phyloP scores from a whole-genome alignment of 148 eudicot genomes.

The Spergularia bocconei region DNA sequence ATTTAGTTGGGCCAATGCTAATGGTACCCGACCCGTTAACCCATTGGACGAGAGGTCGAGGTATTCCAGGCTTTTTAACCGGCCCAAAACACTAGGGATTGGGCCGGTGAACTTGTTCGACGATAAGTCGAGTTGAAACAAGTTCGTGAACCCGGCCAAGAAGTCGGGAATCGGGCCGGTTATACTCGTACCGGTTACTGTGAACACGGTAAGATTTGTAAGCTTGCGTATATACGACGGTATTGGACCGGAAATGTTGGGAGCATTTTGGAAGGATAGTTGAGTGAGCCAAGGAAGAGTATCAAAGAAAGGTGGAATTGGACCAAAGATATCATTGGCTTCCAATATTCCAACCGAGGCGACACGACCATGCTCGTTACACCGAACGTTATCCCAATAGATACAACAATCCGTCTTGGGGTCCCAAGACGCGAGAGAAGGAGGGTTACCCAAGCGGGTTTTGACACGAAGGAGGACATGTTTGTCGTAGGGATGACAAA shows the following conservation, averaged over 20 bases:
- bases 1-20: not conserved
- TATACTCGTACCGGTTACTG: slow-evolving; percentile 29
- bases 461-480: slow-evolving; percentile 12
- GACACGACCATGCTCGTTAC: slow-evolving; percentile 6
- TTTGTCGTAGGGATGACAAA: slow-evolving; percentile 13
- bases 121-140: slow-evolving; percentile 23
- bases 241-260: slow-evolving; percentile 31
- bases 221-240: slow-evolving; percentile 30
- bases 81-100: slow-evolving; percentile 28
- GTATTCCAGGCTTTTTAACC: not conserved
- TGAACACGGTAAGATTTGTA: slow-evolving; percentile 16
- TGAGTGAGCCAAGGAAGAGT: slow-evolving; percentile 23
- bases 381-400: slow-evolving; percentile 7
- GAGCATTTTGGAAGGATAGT: slow-evolving; percentile 28
- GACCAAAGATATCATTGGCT: not conserved
- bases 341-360: not conserved
- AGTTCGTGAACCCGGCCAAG: slow-evolving; percentile 19
- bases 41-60: slow-evolving; percentile 25
- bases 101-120: slow-evolving; percentile 35
- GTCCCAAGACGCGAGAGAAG: slow-evolving; percentile 9
- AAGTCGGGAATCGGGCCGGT: slow-evolving; percentile 33
- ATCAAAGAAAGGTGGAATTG: slow-evolving; percentile 14
- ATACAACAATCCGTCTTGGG: slow-evolving; percentile 16
- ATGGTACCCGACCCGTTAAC: slow-evolving; percentile 22
- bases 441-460: slow-evolving; percentile 3